Evolutionary conservation across 2,329 filamentous ascomycete species (phyloP), one percentile per base, ranked within the genome.

Genomic region (Trichothecium roseum): DNA sequence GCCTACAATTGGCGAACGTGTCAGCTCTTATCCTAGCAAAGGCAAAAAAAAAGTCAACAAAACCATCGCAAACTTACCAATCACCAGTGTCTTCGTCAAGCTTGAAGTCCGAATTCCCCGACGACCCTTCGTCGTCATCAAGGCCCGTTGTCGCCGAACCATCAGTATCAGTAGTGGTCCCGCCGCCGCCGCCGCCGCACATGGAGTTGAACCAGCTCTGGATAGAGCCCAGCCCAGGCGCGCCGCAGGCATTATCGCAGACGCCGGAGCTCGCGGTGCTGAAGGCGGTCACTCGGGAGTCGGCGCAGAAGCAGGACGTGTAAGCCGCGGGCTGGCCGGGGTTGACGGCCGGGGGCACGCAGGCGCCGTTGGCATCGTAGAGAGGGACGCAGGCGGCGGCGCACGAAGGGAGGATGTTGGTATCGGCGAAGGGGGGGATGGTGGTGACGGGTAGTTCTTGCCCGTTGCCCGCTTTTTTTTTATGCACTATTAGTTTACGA

Each of bases 301-400:
- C 75, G 46, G 68, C 62, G 61, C 86, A 94, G 62, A 93, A 87
- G 59, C 86, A 93, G 26, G 67, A 64, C 35, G 74, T 65, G 54
- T 81, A 84, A 30, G 65, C 69, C 15, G 55, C 49, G 28, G 68
- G 54, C 32, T 67, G 64, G 34, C 67, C 65, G 6, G 59, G 54
- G 5, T 69, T 55, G 4, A 57, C 64, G 17, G 60, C 66, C 4
- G 71, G 72, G 4, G 81, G 79, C 2, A 81, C 69, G 56, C 86
- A 93, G 41, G 66, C 74, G 31, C 70, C 71, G 50, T 87, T 83
- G 39, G 82, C 84, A 55, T 84, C 72, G 51, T 70, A 76, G 30
- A 86, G 72, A 18, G 63, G 53, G 30, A 69, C 66, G 50, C 81
- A 86, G 32, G 51, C 42, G 16, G 62, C 53, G 8, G 74, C 80